Base-by-base conservation (phyloP, 352 stramenopile genomes). In the Phytophthora sojae region DNA sequence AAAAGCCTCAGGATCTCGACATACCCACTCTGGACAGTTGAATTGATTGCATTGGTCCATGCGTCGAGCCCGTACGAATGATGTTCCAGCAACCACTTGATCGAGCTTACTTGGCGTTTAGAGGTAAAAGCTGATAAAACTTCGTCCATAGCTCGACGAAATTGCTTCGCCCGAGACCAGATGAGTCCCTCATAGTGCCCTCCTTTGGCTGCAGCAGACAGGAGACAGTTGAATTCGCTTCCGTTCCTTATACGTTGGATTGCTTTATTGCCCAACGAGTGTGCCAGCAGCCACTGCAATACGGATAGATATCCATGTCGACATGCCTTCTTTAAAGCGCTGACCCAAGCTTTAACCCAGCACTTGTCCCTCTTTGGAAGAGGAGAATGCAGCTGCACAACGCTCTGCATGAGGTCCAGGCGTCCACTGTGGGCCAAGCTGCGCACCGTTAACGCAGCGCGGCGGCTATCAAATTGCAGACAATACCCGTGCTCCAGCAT, bases 301-400 rank as follows among this genome's bases (percentile, higher is more conserved):
- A 58, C 59, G 26, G 19, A 17, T 21, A 66, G 9, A 29, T 52
- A 26, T 2, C 47, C 32, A 19, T 57, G 11, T 14, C 14, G 42
- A 17, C 59, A 53, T 4, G 49, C 47, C 15, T 17, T 49, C 51
- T 44, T 32, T 15, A 58, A 32, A 12, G 47, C 14, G 11, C 15
- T 12, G 9, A 45, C 37, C 37, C 37, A 45, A 45, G 37, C 37
- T 2, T 52, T 5, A 57, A 21, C 25, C 60, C 60, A 67, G 9
- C 5, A 5, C 4, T 3, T 6, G n/a, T 60, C 6, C 3, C 59
- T 23, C 39, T 45, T 2, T 55, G 8, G 60, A 53, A 66, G 50
- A 5, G 50, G 60, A 12, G 60, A 67, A 49, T 60, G 25, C 37
- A 67, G 50, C 26, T 67, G 50, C 4, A 59, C 30, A 47, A 67